Base-by-base conservation (phyloP, 352 stramenopile genomes). In the Globisporangium camurandrum region DNA sequence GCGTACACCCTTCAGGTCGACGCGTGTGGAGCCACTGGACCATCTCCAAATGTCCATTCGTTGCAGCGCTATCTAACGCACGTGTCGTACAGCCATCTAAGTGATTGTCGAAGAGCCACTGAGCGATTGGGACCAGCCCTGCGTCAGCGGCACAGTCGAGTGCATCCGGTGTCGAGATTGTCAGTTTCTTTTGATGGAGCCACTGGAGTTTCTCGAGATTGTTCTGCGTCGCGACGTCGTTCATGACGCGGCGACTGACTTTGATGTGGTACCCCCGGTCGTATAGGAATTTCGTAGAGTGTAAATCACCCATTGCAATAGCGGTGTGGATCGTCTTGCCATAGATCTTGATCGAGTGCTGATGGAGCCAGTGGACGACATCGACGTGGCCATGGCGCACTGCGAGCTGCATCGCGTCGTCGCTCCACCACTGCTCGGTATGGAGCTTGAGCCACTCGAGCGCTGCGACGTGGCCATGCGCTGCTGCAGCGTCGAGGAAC, bases 1-100 rank as follows among this genome's bases (percentile, higher is more conserved):
- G 49, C 39, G 49, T 49, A n/a, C 49, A 55, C 6, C 49, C 49
- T n/a, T 55, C 49, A 7, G 38, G 38, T 7, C 49, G 49, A 1
- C 30, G 39, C 27, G 20, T 19, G 10, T 53, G 47, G 7, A 53
- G 47, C 47, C 47, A 53, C 36, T 45, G 42, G 34, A 53, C 26
- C 49, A 55, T 55, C n/a, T 55, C 39, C 12, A 55, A 39, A 22
- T 55, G 49, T 20, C 49, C 49, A n/a, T 55, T 55, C 22, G 49
- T 48, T 8, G 49, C 49, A 10, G 49, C 49, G n/a, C 39, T 55
- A 22, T 55, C 49, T 39, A 55, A 49, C 23, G 49, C 49, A 17
- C 49, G 36, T 1, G 47, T 55, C 39, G 49, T 55, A 22, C 49
- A 55, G 17, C 49, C 49, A 22, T 55, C 49, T 28, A 55, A 43